Percentiles rank a stretch among this genome's conserved stretches.
Conservation (phyloP, 768 basidiomycete species). For the Trametes sanguinea region DNA sequence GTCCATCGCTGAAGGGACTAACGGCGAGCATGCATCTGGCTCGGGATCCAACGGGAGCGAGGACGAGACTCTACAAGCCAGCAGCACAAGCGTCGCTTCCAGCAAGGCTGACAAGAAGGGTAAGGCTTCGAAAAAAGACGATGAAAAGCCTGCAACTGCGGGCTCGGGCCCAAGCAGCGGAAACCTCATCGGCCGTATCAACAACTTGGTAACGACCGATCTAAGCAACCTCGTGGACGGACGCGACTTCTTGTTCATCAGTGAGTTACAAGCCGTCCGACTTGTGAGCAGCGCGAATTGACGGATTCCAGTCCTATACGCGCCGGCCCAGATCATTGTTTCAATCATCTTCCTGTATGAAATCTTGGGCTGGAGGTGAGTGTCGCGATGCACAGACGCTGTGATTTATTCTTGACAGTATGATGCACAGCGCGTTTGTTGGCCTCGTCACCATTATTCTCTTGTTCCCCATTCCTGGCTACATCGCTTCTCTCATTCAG, state of each 20-base stretch:
- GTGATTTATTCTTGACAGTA: background rate
- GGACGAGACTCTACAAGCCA: conserved; percentile 22
- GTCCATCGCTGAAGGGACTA: conserved; percentile 22
- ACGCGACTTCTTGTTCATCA: conserved; percentile 30
- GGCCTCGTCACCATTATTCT: conserved; percentile 46
- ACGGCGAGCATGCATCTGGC: background rate
- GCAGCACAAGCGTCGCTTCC: conserved; percentile 11
- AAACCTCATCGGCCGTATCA: conserved; percentile 75
- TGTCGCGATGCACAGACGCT: background rate
- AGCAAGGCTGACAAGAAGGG: conserved; percentile 4
- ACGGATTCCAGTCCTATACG: conserved; percentile 30
- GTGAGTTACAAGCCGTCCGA: background rate
- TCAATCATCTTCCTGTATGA: conserved; percentile 45
- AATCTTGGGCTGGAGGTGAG: conserved; percentile 51
- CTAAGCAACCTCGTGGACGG: conserved; percentile 35
- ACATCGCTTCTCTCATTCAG: conserved; percentile 41
- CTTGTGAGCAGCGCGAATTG: background rate
- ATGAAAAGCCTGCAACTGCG: background rate
- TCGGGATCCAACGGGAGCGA: conserved; percentile 12
- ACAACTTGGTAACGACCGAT: conserved; percentile 75
- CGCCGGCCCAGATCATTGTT: conserved; percentile 44
- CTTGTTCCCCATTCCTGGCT: conserved; percentile 45
- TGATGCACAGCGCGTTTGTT: conserved; percentile 35
- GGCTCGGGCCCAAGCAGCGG: conserved; percentile 8
- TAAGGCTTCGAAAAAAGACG: conserved; percentile 14